These are phyloP conservation scores for Arabidopsis hybrid DNA, from an alignment of 441 rosid genomes.

Conservation along the genomic window DNA sequence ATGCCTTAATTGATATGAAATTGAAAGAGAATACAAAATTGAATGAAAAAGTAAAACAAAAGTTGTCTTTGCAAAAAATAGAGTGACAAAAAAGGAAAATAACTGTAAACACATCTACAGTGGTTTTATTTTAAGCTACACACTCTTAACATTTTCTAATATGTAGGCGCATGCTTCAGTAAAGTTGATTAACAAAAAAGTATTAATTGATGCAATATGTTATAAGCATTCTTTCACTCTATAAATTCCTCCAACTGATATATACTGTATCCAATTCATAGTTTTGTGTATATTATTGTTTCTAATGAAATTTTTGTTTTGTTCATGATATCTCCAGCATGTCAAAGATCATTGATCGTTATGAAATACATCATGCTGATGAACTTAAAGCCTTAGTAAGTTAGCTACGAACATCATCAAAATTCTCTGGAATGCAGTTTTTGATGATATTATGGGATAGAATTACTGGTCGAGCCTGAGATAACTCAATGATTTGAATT, in stretches of 20 bases:
- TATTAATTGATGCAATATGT: background rate
- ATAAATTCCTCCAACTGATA: too few relatives aligned
- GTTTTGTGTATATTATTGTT: background rate
- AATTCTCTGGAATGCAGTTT: background rate
- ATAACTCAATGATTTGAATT: slow-evolving; percentile 18
- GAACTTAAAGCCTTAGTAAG: slow-evolving; percentile 37
- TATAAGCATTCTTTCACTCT: background rate
- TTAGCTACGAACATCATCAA: slow-evolving; percentile 21
- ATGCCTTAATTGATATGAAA: too few relatives aligned
- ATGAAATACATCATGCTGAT: slow-evolving; percentile 29
- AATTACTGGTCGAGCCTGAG: background rate
- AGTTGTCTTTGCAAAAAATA: too few relatives aligned
- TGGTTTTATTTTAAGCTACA: background rate
- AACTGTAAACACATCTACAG: background rate
- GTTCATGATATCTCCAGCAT: slow-evolving; percentile 35
- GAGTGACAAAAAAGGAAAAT: too few relatives aligned
- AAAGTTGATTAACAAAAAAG: background rate
- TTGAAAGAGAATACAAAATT: too few relatives aligned
- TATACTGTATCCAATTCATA: background rate
- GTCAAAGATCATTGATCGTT: slow-evolving; percentile 31
- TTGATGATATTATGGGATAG: background rate
- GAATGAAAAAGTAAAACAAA: too few relatives aligned
- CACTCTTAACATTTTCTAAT: background rate
- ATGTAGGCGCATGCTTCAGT: background rate
- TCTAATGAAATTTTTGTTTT: slow-evolving; percentile 15